Evolutionary conservation across 768 basidiomycete species (phyloP).

Genomic region (Serpula lacrymans): DNA sequence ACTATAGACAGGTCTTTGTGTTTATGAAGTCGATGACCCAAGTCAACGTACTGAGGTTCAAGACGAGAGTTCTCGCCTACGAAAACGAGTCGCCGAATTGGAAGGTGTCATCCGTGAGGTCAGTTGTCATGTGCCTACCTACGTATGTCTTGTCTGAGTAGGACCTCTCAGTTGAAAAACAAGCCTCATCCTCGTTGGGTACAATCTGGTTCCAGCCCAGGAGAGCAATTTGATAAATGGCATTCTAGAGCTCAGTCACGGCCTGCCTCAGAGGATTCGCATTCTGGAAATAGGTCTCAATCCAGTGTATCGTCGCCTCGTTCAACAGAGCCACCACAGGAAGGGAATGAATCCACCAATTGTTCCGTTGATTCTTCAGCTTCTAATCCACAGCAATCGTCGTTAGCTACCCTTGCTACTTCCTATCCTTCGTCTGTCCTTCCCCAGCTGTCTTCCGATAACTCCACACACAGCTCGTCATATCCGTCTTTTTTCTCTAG

Average conservation of each 20-base stretch:
- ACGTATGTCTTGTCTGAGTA: not conserved
- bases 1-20: slow-evolving; percentile 72
- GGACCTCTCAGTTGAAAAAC: slow-evolving; percentile 53
- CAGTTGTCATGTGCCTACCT: slow-evolving; percentile 9
- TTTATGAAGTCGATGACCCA: slow-evolving; percentile 82
- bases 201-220: slow-evolving; percentile 21
- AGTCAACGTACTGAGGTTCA: slow-evolving; percentile 47
- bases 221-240: slow-evolving; percentile 24
- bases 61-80: slow-evolving; percentile 63
- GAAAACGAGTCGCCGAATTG: slow-evolving; percentile 75
- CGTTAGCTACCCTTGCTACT: slow-evolving; percentile 13
- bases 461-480: slow-evolving; percentile 6
- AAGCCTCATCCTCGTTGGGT: slow-evolving; percentile 69
- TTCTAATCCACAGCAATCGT: slow-evolving; percentile 11
- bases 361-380: slow-evolving; percentile 11
- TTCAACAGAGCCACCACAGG: not conserved
- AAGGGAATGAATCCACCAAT: slow-evolving; percentile 2
- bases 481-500: slow-evolving; percentile 16
- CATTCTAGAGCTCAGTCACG: slow-evolving; percentile 18
- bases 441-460: slow-evolving; percentile 28
- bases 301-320: slow-evolving; percentile 4
- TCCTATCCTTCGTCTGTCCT: slow-evolving; percentile 27
- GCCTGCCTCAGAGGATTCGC: slow-evolving; percentile 12
- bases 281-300: slow-evolving; percentile 4
- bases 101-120: slow-evolving; percentile 85